Evolutionary conservation across 2,329 filamentous ascomycete species (phyloP), one percentile per base, ranked within the genome.

Genomic region (Scytalidium sp.): DNA sequence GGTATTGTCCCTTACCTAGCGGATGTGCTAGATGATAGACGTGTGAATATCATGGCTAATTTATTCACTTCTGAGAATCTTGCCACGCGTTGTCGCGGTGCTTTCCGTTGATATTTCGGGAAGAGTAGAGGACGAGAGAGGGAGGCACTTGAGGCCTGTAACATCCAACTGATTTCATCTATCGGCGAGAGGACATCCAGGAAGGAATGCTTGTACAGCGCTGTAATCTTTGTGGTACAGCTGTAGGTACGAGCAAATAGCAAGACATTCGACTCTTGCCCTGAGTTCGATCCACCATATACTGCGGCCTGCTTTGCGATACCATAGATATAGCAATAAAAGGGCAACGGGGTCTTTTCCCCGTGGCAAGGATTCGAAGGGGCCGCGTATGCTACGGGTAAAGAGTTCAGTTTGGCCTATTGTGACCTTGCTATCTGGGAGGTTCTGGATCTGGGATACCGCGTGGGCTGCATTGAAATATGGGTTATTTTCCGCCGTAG

Each of bases 291-390:
- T 54, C 74, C 75, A 80, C 78, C 76, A 80, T 17, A 66, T 60
- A 20, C 65, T 60, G 7, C 64, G 59, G 15, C 67, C 69, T 17
- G 76, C 60, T 54, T 76, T 73, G 13, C 75, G 72, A 60, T 76
- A 80, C 79, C 79, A 84, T 62, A 76, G 79, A 1, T 73, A 70
- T 13, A 84, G 63, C 39, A 84, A 56, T 13, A 83, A 60, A 51
- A 84, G 58, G 0, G 79, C 80, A 20, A 71, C 66, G 1, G 74
- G 64, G 41, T 84, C 79, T 52, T 79, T 83, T 0, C 52, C 41
- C 47, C 72, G 64, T 1, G 84, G 58, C 22, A 83, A 53, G 0
- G 46, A 46, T 9, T 68, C 66, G 54, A 74, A 81, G 1, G 65
- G 62, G 1, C 68, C 62, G 22, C 71, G 68, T 44, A 81, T 69